Evolutionary conservation across 2,329 filamentous ascomycete genomes (phyloP).

Genomic region (Aspergillus sp.): DNA sequence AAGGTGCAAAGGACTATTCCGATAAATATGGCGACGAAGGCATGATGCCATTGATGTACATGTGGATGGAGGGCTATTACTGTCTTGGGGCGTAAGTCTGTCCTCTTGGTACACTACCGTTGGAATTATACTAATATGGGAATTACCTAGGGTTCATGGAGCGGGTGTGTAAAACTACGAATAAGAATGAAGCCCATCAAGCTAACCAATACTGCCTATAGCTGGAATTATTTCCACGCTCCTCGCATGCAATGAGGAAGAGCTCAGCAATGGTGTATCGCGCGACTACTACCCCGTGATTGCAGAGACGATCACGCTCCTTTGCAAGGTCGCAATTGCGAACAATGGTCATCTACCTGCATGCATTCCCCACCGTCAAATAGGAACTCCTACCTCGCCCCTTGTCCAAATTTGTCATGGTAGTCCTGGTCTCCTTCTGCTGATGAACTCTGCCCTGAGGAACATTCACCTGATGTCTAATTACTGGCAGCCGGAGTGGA

Average conservation of each 20-base stretch:
- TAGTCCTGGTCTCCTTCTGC: slow-evolving; percentile 29
- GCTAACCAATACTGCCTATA: slow-evolving; percentile 5
- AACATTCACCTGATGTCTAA: slow-evolving; percentile 16
- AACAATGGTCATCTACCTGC: slow-evolving; percentile 33
- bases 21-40: slow-evolving; percentile 22
- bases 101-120: neutral
- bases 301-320: slow-evolving; percentile 27
- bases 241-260: slow-evolving; percentile 26
- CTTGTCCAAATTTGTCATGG: slow-evolving; percentile 38
- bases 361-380: slow-evolving; percentile 22
- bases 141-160: slow-evolving; percentile 19
- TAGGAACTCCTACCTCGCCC: slow-evolving; percentile 15
- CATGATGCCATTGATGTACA: slow-evolving; percentile 35
- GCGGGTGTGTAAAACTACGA: slow-evolving; percentile 9
- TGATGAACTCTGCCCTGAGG: slow-evolving; percentile 27
- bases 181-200: neutral
- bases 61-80: slow-evolving; percentile 30
- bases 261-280: slow-evolving; percentile 16
- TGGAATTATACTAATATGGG: too few species aligned
- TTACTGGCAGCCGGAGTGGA: slow-evolving; percentile 33
- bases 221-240: slow-evolving; percentile 32
- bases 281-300: slow-evolving; percentile 24
- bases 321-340: slow-evolving; percentile 29
- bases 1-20: slow-evolving; percentile 23
- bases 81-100: slow-evolving; percentile 31